Base-by-base conservation (phyloP, 2,329 filamentous ascomycete genomes). In the Talaromyces funiculosus region DNA sequence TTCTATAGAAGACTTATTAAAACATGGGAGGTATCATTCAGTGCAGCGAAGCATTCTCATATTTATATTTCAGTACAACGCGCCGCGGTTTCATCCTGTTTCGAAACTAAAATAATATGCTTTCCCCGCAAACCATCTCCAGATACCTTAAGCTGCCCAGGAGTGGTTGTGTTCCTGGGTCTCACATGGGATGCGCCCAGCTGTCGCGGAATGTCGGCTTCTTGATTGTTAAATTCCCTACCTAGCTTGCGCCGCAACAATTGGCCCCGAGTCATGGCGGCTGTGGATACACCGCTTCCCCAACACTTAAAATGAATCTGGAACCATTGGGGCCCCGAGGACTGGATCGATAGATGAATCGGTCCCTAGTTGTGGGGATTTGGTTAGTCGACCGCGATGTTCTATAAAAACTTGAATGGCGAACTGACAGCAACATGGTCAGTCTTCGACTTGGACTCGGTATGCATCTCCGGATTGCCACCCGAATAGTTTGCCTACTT, bases 121-220 rank as follows among this genome's bases (percentile, higher is more conserved):
- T 54, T 54, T 54, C 51, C 35, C 51, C 51, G 33, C 51, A 54
- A 54, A 29, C 33, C 33, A 40, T 40, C 51, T 54, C 31, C 51
- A 29, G 51, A 35, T 35, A 38, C 35, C 14, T 40, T 10, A 8
- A 54, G 51, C 51, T 54, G 33, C 3, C 3, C 14, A n/a, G 33
- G 33, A 33, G 42, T 38, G 18, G 33, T 38, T 8, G 51, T 14
- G 51, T 40, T 54, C 8, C 29, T 26, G 10, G 18, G 24, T 33
- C 29, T 54, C 31, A 26, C 29, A 24, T 38, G 38, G 51, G 51
- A 54, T 35, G 20, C 33, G 8, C 40, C 14, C 12, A 38, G 35
- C 33, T 33, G 35, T 38, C 35, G 51, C 51, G 51, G 51, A 54
- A 54, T 54, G 51, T 54, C 51, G 51, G 51, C 51, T 22, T 38